These are phyloP conservation scores for Claviceps sp. DNA, from an alignment of 2,329 filamentous ascomycete genomes.

Conservation along the genomic window DNA sequence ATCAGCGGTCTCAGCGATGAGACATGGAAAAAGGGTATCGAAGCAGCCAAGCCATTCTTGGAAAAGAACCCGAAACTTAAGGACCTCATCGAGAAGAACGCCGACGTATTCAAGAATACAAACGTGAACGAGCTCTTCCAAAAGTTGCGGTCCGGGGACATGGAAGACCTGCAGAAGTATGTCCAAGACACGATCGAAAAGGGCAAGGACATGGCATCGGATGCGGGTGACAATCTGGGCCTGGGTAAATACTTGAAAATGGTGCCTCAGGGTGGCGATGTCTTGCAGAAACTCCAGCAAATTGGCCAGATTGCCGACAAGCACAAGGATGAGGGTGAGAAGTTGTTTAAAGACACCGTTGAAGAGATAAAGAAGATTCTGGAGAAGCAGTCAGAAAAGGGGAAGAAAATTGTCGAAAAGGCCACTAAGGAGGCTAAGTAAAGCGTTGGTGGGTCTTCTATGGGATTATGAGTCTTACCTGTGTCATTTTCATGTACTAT, in stretches of 20 bases:
- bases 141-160: constrained; percentile 47
- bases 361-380: constrained; percentile 52
- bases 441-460: background rate
- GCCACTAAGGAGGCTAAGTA: constrained; percentile 35
- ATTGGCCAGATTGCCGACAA: constrained; percentile 52
- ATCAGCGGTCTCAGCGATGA: constrained; percentile 56
- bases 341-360: constrained; percentile 54
- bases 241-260: constrained; percentile 51
- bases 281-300: constrained; percentile 52
- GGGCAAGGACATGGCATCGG: constrained; percentile 33
- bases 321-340: constrained; percentile 56
- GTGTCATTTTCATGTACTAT: background rate
- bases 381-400: constrained; percentile 42
- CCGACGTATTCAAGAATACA: constrained; percentile 51
- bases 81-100: constrained; percentile 58
- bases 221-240: constrained; percentile 20
- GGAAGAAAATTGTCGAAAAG: constrained; percentile 44
- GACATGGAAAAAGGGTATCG: constrained; percentile 57
- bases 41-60: constrained; percentile 57
- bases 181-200: constrained; percentile 18
- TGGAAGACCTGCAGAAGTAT: constrained; percentile 27
- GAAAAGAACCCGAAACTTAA: constrained; percentile 69
- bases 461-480: too few species aligned
- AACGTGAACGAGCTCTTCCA: constrained; percentile 51
- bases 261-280: constrained; percentile 50